Conservation (phyloP, 768 basidiomycete species). For the Trametes cinnabarina region DNA sequence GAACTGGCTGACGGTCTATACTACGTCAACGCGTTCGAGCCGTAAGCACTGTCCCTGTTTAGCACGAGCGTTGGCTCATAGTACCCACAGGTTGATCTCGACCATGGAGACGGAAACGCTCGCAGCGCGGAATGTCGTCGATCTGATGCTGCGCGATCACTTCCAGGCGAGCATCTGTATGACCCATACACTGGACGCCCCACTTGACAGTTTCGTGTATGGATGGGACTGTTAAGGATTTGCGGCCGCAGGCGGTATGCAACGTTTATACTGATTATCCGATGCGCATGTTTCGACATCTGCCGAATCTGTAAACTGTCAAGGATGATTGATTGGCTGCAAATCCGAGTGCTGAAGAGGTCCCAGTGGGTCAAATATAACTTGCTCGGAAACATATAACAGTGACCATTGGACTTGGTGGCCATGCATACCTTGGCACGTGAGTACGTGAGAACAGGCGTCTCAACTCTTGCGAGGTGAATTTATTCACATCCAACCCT, state of each 20-base stretch:
- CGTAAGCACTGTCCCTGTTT: constrained; percentile 43
- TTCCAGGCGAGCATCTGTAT: constrained; percentile 66
- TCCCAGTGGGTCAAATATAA: no score
- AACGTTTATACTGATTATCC: no score
- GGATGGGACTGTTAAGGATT: constrained; percentile 23
- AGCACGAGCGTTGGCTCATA: constrained; percentile 3
- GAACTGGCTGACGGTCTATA: constrained; percentile 77
- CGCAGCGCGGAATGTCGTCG: constrained; percentile 78
- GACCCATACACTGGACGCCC: constrained; percentile 13
- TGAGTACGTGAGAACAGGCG: no score
- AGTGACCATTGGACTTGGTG: no score
- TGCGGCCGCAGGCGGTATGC: not conserved
- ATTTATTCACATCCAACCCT: no score
- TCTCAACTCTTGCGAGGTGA: no score
- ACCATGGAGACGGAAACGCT: constrained; percentile 95
- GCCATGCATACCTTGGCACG: no score
- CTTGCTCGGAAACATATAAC: no score
- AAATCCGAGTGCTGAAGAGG: no score
- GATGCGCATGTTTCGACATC: no score
- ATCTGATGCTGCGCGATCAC: constrained; percentile 70
- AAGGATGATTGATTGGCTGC: no score
- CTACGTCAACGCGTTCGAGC: constrained; percentile 91
- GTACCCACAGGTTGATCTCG: constrained; percentile 60
- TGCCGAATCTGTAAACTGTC: no score
- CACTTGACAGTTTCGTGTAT: constrained; percentile 15